Evolutionary conservation across 257 asterid species (phyloP).

Genomic region (Mentha longifolia): DNA sequence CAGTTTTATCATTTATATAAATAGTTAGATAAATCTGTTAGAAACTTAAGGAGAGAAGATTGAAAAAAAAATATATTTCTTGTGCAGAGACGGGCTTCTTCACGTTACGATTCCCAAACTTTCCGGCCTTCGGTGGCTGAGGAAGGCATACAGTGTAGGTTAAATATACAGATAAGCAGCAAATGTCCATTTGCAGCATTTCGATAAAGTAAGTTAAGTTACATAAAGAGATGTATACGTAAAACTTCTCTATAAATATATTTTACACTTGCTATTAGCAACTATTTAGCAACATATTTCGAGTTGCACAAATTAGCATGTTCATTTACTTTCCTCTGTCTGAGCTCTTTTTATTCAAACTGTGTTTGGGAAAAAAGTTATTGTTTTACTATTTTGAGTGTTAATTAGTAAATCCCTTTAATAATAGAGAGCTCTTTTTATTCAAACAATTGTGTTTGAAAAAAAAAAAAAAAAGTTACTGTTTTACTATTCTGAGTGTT

Average conservation of each 20-base stretch:
- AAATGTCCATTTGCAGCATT: not conserved
- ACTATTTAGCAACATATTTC: not conserved
- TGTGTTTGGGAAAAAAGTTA: no score
- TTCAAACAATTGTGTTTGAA: no score
- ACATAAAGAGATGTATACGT: slow-evolving; percentile 14
- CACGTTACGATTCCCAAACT: slow-evolving; percentile 63
- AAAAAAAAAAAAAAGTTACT: no score
- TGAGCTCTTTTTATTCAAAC: no score
- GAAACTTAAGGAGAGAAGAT: not conserved
- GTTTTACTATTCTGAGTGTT: no score
- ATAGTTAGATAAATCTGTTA: not conserved
- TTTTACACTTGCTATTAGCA: not conserved
- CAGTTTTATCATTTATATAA: not conserved
- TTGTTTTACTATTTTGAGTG: no score
- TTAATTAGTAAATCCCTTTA: no score
- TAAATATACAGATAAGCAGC: slow-evolving; percentile 6
- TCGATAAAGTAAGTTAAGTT: not conserved
- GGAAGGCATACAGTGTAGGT: slow-evolving; percentile 47
- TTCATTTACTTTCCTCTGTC: no score
- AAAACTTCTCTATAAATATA: slow-evolving; percentile 10
- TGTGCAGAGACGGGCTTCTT: slow-evolving; percentile 76
- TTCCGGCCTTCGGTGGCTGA: slow-evolving; percentile 53
- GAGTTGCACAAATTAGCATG: not conserved
- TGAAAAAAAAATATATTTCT: not conserved
- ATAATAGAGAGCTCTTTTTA: no score